phyloP scores from a whole-genome alignment of 805 yeast species.

The Pichia membranifaciens region DNA sequence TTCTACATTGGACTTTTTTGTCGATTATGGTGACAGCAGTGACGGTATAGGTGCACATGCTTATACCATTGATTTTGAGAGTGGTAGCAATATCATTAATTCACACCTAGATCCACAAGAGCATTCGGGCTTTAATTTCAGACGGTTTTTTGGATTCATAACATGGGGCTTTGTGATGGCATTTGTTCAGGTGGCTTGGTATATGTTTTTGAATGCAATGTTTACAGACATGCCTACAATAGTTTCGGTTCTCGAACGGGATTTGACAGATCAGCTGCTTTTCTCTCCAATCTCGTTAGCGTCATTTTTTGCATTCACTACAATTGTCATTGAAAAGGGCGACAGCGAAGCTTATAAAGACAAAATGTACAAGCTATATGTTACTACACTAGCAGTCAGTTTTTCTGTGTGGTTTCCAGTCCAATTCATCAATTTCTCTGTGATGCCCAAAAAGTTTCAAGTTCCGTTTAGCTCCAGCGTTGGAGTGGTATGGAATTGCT shows the following conservation, averaged over 20 bases:
- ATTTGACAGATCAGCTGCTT: conserved; percentile 80
- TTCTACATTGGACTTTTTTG: conserved; percentile 22
- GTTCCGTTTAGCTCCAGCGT: conserved; percentile 85
- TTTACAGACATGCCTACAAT: conserved; percentile 79
- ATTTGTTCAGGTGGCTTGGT: conserved; percentile 85
- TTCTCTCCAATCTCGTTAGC: conserved; percentile 84
- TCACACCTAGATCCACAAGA: neutral
- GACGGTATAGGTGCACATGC: conserved; percentile 8
- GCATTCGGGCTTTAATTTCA: conserved; percentile 45
- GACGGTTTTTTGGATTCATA: conserved; percentile 72
- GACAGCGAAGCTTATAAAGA: conserved; percentile 54
- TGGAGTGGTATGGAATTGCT: conserved; percentile 93
- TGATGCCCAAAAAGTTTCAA: conserved; percentile 68
- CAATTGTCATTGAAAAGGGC: conserved; percentile 73
- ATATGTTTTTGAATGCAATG: conserved; percentile 67
- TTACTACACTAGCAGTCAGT: conserved; percentile 61
- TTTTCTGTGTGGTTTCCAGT: conserved; percentile 80
- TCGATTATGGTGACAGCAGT: conserved; percentile 30
- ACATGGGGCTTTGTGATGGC: conserved; percentile 84
- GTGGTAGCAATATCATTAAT: neutral
- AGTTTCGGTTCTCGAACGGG: conserved; percentile 80
- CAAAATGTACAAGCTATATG: conserved; percentile 61
- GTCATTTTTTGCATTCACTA: conserved; percentile 78
- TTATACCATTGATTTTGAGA: conserved; percentile 6
- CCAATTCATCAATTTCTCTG: conserved; percentile 66